phyloP scores from a whole-genome alignment of 116 monocot species.

The Iris pallida region DNA sequence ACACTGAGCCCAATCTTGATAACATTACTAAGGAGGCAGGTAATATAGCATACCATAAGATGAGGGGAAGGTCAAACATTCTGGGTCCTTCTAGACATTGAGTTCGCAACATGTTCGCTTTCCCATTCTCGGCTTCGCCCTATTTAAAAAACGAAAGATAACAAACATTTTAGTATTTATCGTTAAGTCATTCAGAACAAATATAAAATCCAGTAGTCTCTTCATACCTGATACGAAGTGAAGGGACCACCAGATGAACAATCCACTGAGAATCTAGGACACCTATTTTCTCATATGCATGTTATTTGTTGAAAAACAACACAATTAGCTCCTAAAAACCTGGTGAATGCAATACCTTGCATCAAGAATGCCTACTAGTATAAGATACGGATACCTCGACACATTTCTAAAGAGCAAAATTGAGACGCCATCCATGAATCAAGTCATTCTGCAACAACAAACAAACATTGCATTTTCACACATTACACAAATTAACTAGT shows the following conservation, averaged over 20 bases:
- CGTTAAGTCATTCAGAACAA: neutral
- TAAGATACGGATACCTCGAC: conserved; percentile 38
- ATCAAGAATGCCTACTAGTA: conserved; percentile 4
- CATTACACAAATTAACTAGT: neutral
- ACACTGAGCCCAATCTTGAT: too few relatives aligned
- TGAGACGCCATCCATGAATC: conserved; percentile 60
- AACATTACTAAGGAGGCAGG: too few relatives aligned
- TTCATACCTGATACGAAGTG: conserved; percentile 60
- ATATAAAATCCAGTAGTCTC: neutral
- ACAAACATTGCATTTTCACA: neutral
- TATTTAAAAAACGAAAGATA: conserved; percentile 8
- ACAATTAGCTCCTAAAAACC: neutral
- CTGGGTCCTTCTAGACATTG: too few relatives aligned
- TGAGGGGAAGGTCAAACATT: too few relatives aligned
- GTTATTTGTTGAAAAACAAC: conserved; percentile 2
- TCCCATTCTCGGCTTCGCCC: conserved; percentile 52
- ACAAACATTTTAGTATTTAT: neutral
- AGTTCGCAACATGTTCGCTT: too few relatives aligned
- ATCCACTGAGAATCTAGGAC: conserved; percentile 76
- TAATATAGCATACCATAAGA: too few relatives aligned
- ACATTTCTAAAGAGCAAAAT: conserved; percentile 47
- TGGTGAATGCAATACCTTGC: neutral
- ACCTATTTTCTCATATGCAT: conserved; percentile 68
- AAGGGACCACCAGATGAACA: conserved; percentile 59
- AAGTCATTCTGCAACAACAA: conserved; percentile 38